Percentiles rank a stretch among this genome's conserved stretches.
phyloP scores from a whole-genome alignment of 352 stramenopile genomes.

The Pythium chondricola region DNA sequence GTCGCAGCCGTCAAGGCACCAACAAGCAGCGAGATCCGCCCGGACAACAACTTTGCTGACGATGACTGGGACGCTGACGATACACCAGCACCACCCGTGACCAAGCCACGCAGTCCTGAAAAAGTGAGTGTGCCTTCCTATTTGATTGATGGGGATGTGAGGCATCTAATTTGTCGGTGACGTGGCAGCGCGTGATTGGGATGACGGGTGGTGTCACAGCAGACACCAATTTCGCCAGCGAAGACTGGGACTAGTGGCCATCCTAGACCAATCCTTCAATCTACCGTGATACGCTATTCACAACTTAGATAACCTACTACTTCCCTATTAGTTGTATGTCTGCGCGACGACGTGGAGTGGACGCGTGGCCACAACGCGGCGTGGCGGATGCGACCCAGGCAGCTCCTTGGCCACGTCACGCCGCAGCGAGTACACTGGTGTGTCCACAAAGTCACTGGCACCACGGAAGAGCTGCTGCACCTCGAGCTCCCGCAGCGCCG shows the following conservation, averaged over 20 bases:
- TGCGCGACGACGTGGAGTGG: constrained; percentile 61
- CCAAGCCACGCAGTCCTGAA: constrained; percentile 9
- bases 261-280: too few species aligned
- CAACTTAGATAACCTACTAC: too few species aligned
- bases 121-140: constrained; percentile 23
- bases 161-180: too few species aligned
- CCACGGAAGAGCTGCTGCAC: constrained; percentile 63
- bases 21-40: constrained; percentile 10
- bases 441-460: constrained; percentile 38
- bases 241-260: constrained; percentile 52
- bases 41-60: constrained; percentile 75
- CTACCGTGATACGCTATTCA: too few species aligned
- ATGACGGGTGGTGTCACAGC: constrained; percentile 40
- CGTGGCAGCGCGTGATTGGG: constrained; percentile 1
- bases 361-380: constrained; percentile 41
- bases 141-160: background rate
- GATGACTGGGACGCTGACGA: constrained; percentile 73
- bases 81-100: constrained; percentile 1
- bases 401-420: constrained; percentile 23
- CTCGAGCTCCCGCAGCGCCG: constrained; percentile 36
- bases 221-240: constrained; percentile 60
- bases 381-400: constrained; percentile 25
- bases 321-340: constrained; percentile 38
- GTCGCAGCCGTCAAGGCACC: background rate
- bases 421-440: constrained; percentile 45